A percentile compares a stretch with the other conserved stretches of the same genome.
Evolutionary conservation across 1,139 yeast species (phyloP).

Genomic region (Diutina siamensis): DNA sequence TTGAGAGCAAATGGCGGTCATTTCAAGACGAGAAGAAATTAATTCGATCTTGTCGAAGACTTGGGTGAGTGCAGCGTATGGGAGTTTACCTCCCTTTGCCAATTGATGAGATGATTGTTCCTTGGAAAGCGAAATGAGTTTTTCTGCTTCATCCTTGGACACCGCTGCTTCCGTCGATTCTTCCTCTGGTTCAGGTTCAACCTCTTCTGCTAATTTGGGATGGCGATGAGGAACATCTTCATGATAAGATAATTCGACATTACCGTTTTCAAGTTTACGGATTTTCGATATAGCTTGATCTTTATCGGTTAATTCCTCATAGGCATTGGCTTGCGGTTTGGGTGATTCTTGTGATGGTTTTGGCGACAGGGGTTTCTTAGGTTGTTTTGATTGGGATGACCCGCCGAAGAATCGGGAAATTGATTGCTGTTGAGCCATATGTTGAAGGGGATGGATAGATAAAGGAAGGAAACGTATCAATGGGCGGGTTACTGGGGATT

Average conservation of each 20-base stretch:
- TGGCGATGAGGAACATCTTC: neutral
- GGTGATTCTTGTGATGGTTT: neutral
- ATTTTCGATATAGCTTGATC: neutral
- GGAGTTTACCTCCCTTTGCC: neutral
- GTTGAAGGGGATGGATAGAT: neutral
- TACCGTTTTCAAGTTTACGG: neutral
- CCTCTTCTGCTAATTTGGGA: neutral
- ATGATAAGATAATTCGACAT: neutral
- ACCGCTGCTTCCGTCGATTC: neutral
- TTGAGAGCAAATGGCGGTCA: constrained; percentile 23
- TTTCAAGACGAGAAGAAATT: neutral
- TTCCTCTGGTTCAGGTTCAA: neutral
- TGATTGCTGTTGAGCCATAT: constrained; percentile 4
- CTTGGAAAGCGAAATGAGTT: neutral
- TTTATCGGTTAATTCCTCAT: neutral
- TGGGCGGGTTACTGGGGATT: too few species aligned
- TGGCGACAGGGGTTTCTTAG: neutral
- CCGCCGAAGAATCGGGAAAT: constrained; percentile 3
- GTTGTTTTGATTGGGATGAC: too few species aligned
- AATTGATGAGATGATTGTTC: neutral
- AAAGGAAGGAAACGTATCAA: neutral
- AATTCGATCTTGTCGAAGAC: neutral
- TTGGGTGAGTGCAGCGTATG: neutral
- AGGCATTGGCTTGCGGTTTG: neutral
- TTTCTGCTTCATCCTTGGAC: neutral